These are phyloP conservation scores for Nakataea oryzae DNA, from an alignment of 2,329 filamentous ascomycete species.

Conservation along the genomic window DNA sequence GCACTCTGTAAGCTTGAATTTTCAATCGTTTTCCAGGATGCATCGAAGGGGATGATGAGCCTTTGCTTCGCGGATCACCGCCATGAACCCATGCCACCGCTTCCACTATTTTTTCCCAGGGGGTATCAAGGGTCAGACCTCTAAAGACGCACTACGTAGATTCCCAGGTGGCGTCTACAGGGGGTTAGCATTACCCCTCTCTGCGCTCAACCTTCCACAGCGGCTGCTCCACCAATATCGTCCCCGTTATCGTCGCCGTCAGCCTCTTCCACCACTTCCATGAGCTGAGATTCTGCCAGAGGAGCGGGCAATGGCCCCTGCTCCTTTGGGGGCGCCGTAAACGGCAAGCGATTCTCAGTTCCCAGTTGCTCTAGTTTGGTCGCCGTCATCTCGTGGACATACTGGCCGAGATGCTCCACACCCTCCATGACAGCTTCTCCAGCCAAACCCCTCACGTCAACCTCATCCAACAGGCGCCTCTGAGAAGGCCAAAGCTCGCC, in stretches of 20 bases:
- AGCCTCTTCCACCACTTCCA: conserved; percentile 11
- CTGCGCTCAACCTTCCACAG: background rate
- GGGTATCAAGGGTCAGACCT: background rate
- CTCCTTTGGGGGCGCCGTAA: background rate
- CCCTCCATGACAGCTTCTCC: conserved; percentile 69
- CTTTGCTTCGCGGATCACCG: background rate
- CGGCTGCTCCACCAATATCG: background rate
- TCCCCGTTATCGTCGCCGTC: conserved; percentile 4
- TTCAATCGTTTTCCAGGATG: background rate
- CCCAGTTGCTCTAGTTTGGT: conserved; percentile 41
- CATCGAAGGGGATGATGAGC: no score
- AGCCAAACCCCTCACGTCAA: conserved; percentile 35
- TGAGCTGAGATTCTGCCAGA: conserved; percentile 14
- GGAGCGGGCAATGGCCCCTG: background rate
- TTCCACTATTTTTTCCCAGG: background rate
- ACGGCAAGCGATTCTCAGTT: conserved; percentile 21
- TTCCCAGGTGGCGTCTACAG: background rate
- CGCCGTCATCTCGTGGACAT: conserved; percentile 92
- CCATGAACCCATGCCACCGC: background rate
- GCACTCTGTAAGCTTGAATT: background rate
- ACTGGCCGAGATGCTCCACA: conserved; percentile 90
- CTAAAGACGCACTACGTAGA: background rate
- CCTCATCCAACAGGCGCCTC: conserved; percentile 35
- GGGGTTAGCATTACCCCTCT: background rate
- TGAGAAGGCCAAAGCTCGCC: conserved; percentile 76